phyloP scores from a whole-genome alignment of 345 rosid species.

The Populus simonii region DNA sequence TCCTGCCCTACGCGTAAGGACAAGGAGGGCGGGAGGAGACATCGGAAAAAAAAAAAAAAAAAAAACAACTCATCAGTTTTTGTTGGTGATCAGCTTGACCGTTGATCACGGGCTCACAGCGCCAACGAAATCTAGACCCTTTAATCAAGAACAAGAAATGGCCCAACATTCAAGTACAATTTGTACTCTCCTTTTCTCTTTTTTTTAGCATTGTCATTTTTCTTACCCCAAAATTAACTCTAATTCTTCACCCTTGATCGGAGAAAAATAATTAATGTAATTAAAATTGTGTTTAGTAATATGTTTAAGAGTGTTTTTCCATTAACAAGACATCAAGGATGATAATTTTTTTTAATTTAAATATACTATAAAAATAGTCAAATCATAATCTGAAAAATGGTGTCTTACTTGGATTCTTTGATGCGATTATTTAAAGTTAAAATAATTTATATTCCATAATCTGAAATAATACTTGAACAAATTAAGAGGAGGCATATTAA shows the following conservation, averaged over 20 bases:
- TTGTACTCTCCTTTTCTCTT: no score
- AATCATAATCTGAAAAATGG: no score
- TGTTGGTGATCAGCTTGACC: background rate
- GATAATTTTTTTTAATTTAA: no score
- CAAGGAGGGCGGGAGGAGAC: conserved; percentile 3
- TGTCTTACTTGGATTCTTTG: no score
- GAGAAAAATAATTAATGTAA: no score
- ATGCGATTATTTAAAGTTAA: no score
- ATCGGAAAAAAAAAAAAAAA: background rate
- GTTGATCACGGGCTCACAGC: conserved; percentile 21
- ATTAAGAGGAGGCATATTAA: background rate
- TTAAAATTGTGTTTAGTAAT: no score
- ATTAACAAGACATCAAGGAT: no score
- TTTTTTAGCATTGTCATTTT: background rate
- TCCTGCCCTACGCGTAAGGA: conserved; percentile 19
- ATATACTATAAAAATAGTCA: no score
- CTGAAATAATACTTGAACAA: background rate
- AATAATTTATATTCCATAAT: no score
- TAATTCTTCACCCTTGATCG: no score
- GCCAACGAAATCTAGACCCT: conserved; percentile 1
- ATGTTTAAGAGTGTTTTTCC: no score
- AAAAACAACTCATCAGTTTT: background rate
- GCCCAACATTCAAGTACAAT: background rate
- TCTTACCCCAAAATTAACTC: background rate
- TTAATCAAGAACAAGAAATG: background rate